Evolutionary conservation across 176 grass and related monocot species (phyloP).

Genomic region (Miscanthus lutarioriparius): DNA sequence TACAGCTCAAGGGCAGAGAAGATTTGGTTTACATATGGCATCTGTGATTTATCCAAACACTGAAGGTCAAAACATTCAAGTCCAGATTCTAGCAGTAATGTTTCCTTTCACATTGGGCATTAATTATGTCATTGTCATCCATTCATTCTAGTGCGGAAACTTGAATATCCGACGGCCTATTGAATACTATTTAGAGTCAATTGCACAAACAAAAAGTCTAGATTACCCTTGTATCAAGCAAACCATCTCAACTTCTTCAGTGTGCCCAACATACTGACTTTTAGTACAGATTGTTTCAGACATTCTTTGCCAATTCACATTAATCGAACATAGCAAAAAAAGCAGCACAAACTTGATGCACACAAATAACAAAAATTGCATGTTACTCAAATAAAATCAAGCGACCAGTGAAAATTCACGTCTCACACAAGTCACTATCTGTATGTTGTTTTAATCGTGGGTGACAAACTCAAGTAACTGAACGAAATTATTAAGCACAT

Average conservation of each 20-base stretch:
- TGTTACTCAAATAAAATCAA: not conserved
- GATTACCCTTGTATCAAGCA: not conserved
- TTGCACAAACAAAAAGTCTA: not conserved
- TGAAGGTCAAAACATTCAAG: not conserved
- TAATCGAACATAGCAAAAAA: not conserved
- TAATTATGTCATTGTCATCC: constrained; percentile 6
- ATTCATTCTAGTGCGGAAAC: not conserved
- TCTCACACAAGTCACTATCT: not conserved
- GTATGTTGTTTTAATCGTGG: not conserved
- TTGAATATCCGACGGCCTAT: not conserved
- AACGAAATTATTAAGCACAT: not conserved
- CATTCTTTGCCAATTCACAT: not conserved
- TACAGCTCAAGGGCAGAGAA: not conserved
- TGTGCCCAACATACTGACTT: not conserved
- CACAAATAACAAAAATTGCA: not conserved
- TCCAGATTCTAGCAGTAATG: not conserved
- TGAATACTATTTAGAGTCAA: not conserved
- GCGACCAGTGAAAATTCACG: not conserved
- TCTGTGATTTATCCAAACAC: not conserved
- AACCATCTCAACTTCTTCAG: not conserved
- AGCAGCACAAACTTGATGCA: not conserved
- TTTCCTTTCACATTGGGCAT: not conserved
- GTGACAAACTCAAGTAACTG: not conserved
- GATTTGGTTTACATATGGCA: not conserved
- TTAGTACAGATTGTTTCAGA: not conserved